Conservation (phyloP, 2,329 filamentous ascomycete species). For the Helminthosporium solani region DNA sequence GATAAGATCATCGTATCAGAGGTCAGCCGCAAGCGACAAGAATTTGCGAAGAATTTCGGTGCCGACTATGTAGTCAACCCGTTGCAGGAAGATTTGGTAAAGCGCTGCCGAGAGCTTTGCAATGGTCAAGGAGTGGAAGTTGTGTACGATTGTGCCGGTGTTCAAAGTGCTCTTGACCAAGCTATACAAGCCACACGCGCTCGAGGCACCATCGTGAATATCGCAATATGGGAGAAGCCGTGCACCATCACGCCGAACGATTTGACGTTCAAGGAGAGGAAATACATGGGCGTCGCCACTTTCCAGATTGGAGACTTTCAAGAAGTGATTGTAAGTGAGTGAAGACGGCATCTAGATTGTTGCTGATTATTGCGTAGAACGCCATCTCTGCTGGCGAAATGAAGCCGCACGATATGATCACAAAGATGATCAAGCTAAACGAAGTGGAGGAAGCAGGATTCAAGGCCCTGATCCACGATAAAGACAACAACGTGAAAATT, state of each 20-base stretch:
- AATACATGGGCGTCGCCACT: slow-evolving; percentile 55
- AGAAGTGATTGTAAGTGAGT: slow-evolving; percentile 30
- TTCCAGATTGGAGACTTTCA: slow-evolving; percentile 56
- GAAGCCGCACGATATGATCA: slow-evolving; percentile 51
- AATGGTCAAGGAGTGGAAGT: slow-evolving; percentile 51
- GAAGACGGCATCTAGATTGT: neutral
- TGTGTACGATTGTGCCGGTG: slow-evolving; percentile 56
- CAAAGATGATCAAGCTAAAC: slow-evolving; percentile 48
- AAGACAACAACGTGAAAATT: slow-evolving; percentile 53
- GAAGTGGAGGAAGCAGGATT: slow-evolving; percentile 52
- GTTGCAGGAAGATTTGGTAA: slow-evolving; percentile 50
- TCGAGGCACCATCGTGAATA: slow-evolving; percentile 55
- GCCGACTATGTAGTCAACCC: slow-evolving; percentile 56
- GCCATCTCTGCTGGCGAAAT: slow-evolving; percentile 49
- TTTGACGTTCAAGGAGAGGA: slow-evolving; percentile 55
- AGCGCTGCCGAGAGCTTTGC: slow-evolving; percentile 46
- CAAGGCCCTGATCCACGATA: slow-evolving; percentile 50
- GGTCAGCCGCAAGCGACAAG: slow-evolving; percentile 49
- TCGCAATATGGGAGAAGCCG: slow-evolving; percentile 58
- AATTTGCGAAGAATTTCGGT: slow-evolving; percentile 54
- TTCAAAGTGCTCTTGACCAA: slow-evolving; percentile 52
- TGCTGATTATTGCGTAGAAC: slow-evolving; percentile 46
- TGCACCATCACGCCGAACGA: slow-evolving; percentile 52
- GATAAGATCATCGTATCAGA: slow-evolving; percentile 57
- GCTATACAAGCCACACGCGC: slow-evolving; percentile 53